Percentiles rank a stretch among this genome's conserved stretches.
phyloP scores from a whole-genome alignment of 352 stramenopile species.

The Pythium monospermum region DNA sequence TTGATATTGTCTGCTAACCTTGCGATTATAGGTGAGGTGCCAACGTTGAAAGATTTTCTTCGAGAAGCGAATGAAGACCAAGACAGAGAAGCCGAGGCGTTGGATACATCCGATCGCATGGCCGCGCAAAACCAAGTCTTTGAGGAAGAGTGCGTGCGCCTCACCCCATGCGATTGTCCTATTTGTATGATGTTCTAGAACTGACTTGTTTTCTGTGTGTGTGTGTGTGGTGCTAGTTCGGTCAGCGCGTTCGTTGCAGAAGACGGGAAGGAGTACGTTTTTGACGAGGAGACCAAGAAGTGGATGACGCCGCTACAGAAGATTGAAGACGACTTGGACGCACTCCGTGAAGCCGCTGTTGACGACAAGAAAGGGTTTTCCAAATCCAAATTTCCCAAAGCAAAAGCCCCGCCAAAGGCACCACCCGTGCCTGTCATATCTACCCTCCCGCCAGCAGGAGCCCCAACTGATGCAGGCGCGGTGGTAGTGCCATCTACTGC shows the following conservation, averaged over 20 bases:
- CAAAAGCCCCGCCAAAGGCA: conserved; percentile 3
- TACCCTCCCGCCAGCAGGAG: no score
- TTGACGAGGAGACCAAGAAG: conserved; percentile 31
- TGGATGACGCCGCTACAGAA: conserved; percentile 33
- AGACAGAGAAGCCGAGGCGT: conserved; percentile 20
- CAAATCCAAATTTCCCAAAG: conserved; percentile 30
- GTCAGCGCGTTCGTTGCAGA: conserved; percentile 24
- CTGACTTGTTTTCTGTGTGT: neutral
- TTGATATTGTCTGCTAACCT: neutral
- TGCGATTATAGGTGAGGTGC: conserved; percentile 20
- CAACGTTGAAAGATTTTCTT: conserved; percentile 29
- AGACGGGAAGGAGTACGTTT: conserved; percentile 35
- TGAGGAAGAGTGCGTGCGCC: conserved; percentile 16
- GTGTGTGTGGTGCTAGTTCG: conserved; percentile 9
- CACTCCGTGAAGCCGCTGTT: conserved; percentile 40
- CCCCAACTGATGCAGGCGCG: no score
- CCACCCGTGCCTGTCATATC: conserved; percentile 4
- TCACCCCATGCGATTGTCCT: neutral
- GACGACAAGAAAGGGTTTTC: conserved; percentile 26
- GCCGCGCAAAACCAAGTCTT: conserved; percentile 20
- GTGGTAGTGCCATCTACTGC: conserved; percentile 9
- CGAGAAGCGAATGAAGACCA: conserved; percentile 31
- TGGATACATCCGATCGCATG: conserved; percentile 12
- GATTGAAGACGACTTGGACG: conserved; percentile 38
- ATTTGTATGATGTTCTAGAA: neutral